These are phyloP conservation scores for Fusarium annulatum DNA, from an alignment of 2,329 filamentous ascomycete genomes.

Conservation along the genomic window DNA sequence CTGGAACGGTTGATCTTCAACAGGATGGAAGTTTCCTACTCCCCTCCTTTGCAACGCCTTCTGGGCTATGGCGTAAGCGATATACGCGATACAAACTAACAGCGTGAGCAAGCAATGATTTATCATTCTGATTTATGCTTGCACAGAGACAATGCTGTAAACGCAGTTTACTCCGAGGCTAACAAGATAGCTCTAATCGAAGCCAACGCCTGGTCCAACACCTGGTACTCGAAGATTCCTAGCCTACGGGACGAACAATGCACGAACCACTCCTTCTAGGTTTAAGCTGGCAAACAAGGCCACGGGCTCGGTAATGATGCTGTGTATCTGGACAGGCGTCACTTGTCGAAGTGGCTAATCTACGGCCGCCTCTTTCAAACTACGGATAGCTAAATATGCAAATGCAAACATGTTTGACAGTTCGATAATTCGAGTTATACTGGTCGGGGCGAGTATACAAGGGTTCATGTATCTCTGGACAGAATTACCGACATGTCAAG, in stretches of 20 bases:
- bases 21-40: conserved; percentile 16
- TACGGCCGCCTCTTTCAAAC: conserved; percentile 5
- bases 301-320: conserved; percentile 24
- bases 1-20: conserved; percentile 27
- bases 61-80: conserved; percentile 1
- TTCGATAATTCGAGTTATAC: conserved; percentile 1
- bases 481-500: conserved; percentile 19
- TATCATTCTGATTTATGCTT: neutral
- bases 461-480: conserved; percentile 21
- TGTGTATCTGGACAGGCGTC: conserved; percentile 1
- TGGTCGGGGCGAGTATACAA: conserved; percentile 13
- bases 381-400: neutral
- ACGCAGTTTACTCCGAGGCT: conserved; percentile 14
- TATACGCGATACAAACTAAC: neutral
- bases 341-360: conserved; percentile 2
- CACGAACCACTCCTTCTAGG: conserved; percentile 29
- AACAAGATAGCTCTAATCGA: conserved; percentile 15
- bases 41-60: conserved; percentile 5
- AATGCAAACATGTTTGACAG: conserved; percentile 6
- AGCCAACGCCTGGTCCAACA: conserved; percentile 26
- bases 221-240: conserved; percentile 21
- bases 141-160: neutral
- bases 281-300: conserved; percentile 10
- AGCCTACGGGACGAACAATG: conserved; percentile 21
- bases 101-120: neutral